Evolutionary conservation across 805 yeast species (phyloP), one percentile per base, ranked within the genome.

Genomic region (Komagataella phaffii): DNA sequence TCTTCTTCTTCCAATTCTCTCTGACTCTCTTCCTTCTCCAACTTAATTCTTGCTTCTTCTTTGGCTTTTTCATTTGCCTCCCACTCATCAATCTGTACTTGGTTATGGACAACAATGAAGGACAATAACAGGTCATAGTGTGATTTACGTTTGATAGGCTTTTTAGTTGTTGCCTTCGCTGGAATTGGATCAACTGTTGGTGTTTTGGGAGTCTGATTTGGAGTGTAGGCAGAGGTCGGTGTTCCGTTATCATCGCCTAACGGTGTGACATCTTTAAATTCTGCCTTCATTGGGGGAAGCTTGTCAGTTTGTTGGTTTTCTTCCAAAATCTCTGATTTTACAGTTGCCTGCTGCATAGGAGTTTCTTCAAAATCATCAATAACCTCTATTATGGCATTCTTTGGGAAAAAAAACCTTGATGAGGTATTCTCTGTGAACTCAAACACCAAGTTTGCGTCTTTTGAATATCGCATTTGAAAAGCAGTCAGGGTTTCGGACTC

Each of bases 361-460:
- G 53, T 59, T 17, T 57, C 55, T 48, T 60, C 62, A 3, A 64
- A 68, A 24, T 63, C 67, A 1, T 59, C 67, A 1, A 67, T 46
- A 1, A 77, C 69, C 65, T 90, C 97, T 53, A 85, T 69, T 2
- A 91, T 75, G 1, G 95, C 76, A 55, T 88, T 79, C 56, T 81
- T 81, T 0, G 98, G 97, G 0, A 91, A 61, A 53, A 76, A 68
- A 59, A 76, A 91, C 53, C 98, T 74, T 6, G 82, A 82, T 48
- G 82, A 75, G 0, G 93, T 78, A 61, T 81, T 83, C 58, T 93
- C 98, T 24, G 76, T 75, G 67, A 81, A 91, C 64, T 93, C 99
- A 63, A 91, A 82, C 5, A 89, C 82, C 45, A 93, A 63, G 51
- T 87, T 84, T 0, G 95, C 88, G 58, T 79, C 78, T 44, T 75